Conservation (phyloP, 2,329 filamentous ascomycete species). For the Trichothecium sympodiale region DNA sequence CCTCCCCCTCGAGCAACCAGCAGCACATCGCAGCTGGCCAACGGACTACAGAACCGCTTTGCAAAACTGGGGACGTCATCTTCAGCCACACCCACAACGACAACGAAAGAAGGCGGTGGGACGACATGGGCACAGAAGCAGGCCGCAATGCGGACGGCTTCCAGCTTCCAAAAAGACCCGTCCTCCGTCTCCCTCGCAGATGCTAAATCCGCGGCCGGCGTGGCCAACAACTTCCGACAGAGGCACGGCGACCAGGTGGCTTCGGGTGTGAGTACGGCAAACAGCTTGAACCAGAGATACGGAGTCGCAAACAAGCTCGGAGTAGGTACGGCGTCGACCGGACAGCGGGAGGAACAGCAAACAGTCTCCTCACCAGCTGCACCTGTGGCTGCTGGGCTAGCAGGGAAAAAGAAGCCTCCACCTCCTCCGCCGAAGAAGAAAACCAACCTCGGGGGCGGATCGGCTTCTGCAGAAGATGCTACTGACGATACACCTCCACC, state of each 20-base stretch:
- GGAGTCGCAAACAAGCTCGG: conserved; percentile 32
- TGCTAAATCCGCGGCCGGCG: conserved; percentile 44
- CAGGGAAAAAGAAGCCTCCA: conserved; percentile 41
- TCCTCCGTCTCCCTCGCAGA: conserved; percentile 50
- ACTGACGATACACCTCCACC: conserved; percentile 32
- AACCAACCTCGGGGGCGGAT: conserved; percentile 20
- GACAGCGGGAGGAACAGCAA: conserved; percentile 5
- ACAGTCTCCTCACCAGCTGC: conserved; percentile 1
- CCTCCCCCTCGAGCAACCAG: conserved; percentile 13
- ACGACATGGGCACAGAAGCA: conserved; percentile 57
- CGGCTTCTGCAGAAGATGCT: conserved; percentile 3
- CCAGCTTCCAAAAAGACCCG: conserved; percentile 48
- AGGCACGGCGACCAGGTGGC: conserved; percentile 58
- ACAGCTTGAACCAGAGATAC: conserved; percentile 50
- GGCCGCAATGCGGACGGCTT: conserved; percentile 49
- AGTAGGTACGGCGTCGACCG: conserved; percentile 11
- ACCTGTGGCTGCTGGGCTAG: conserved; percentile 9
- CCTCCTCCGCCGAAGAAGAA: conserved; percentile 44
- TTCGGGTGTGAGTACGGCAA: conserved; percentile 45
- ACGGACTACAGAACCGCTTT: conserved; percentile 60
- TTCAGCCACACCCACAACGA: conserved; percentile 8
- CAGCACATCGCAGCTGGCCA: conserved; percentile 33
- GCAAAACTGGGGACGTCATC: conserved; percentile 10
- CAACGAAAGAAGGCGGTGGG: conserved; percentile 25
- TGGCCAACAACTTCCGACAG: conserved; percentile 58